Evolutionary conservation across 805 yeast genomes (phyloP).

Genomic region (Priceomyces haplophilus): DNA sequence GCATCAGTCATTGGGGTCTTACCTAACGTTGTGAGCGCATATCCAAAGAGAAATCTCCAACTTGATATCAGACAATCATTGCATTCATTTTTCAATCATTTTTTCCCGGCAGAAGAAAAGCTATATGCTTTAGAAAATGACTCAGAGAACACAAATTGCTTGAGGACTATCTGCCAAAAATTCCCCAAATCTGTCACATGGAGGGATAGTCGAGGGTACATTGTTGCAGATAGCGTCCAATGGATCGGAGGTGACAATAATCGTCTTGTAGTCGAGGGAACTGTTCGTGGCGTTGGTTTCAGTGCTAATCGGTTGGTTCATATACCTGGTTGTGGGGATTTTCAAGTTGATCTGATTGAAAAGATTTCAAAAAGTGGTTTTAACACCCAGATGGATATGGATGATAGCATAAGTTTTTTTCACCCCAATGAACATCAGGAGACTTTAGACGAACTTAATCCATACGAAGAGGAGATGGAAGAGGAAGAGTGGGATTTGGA

Average conservation of each 20-base stretch:
- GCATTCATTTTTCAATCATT: slow-evolving; percentile 39
- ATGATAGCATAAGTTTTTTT: slow-evolving; percentile 21
- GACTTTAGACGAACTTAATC: slow-evolving; percentile 56
- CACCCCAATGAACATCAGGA: slow-evolving; percentile 47
- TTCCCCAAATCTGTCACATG: slow-evolving; percentile 82
- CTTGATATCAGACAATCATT: slow-evolving; percentile 50
- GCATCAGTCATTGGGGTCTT: slow-evolving; percentile 77
- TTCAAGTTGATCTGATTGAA: slow-evolving; percentile 68
- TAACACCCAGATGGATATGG: slow-evolving; percentile 17
- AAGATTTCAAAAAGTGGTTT: slow-evolving; percentile 23
- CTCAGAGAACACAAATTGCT: slow-evolving; percentile 69
- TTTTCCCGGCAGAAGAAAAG: slow-evolving; percentile 68
- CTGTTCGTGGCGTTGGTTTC: slow-evolving; percentile 83
- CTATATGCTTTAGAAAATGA: slow-evolving; percentile 65
- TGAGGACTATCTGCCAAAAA: slow-evolving; percentile 78
- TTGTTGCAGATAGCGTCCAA: slow-evolving; percentile 65
- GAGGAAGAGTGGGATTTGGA: slow-evolving; percentile 33
- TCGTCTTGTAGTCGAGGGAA: slow-evolving; percentile 66
- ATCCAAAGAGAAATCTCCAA: slow-evolving; percentile 74
- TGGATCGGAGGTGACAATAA: slow-evolving; percentile 38
- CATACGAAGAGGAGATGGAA: slow-evolving; percentile 50
- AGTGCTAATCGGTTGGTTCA: slow-evolving; percentile 75
- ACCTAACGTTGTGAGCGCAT: slow-evolving; percentile 64
- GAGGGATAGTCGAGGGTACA: slow-evolving; percentile 91
- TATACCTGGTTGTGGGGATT: slow-evolving; percentile 88